These are phyloP conservation scores for Coelastrella sp. DNA, from an alignment of 139 green algal species.

Conservation along the genomic window DNA sequence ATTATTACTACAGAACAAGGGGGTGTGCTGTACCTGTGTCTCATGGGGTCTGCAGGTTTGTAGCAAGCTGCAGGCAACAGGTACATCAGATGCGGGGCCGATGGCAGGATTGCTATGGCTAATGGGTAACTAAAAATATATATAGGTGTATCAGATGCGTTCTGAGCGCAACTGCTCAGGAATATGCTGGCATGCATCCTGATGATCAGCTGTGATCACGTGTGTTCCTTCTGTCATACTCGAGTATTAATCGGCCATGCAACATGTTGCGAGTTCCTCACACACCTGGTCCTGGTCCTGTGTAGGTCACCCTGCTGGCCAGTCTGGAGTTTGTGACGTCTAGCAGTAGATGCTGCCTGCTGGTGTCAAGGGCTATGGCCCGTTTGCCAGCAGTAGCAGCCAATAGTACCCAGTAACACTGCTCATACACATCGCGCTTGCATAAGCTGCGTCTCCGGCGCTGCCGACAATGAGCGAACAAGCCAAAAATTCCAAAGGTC, in stretches of 20 bases:
- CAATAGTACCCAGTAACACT: too few relatives aligned
- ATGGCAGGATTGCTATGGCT: not conserved
- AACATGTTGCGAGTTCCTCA: not conserved
- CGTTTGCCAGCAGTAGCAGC: not conserved
- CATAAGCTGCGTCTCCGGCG: too few relatives aligned
- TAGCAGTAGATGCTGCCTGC: too few relatives aligned
- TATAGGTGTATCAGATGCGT: not conserved
- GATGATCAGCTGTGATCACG: not conserved
- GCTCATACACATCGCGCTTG: too few relatives aligned
- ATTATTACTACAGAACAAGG: not conserved
- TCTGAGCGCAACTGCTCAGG: not conserved
- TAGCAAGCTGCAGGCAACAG: conserved; percentile 6
- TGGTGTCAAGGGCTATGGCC: too few relatives aligned
- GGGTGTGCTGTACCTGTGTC: not conserved
- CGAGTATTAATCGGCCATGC: too few relatives aligned
- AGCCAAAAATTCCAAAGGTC: too few relatives aligned
- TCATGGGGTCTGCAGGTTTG: not conserved
- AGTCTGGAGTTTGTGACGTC: too few relatives aligned
- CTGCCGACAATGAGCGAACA: too few relatives aligned
- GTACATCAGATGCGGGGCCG: not conserved
- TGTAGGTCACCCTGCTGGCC: not conserved
- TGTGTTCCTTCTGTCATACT: not conserved
- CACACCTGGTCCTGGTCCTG: conserved; percentile 23
- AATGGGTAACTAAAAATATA: too few relatives aligned
- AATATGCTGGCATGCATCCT: not conserved